phyloP scores from a whole-genome alignment of 2,329 filamentous ascomycete genomes.

The Trichophyton schoenleinii region DNA sequence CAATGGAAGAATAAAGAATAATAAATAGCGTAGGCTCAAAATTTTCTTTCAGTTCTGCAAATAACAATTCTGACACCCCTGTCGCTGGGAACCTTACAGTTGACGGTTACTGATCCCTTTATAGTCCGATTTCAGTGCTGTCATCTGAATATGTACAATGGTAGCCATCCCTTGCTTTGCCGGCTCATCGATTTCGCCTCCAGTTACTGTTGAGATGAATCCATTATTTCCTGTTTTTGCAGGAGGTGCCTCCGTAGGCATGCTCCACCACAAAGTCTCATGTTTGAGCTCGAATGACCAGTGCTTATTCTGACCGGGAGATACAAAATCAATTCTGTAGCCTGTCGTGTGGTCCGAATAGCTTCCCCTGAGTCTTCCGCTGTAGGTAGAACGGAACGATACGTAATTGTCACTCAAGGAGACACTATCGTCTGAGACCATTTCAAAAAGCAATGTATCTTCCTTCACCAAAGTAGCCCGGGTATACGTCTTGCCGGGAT shows the following conservation, averaged over 20 bases:
- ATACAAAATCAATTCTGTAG: slow-evolving; percentile 4
- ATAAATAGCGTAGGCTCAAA: no score
- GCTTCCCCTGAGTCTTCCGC: neutral
- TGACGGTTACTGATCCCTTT: slow-evolving; percentile 2
- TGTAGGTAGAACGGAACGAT: neutral
- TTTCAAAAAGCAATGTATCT: neutral
- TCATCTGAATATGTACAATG: neutral
- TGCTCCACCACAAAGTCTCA: neutral
- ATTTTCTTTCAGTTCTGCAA: neutral
- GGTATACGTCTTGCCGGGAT: neutral
- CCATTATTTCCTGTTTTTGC: slow-evolving; percentile 2
- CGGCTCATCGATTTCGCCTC: neutral
- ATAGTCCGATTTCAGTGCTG: neutral
- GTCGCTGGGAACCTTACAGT: neutral
- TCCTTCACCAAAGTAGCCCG: slow-evolving; percentile 1
- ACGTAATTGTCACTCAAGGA: slow-evolving; percentile 1
- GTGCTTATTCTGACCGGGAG: neutral
- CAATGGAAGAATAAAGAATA: no score
- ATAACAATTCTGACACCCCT: neutral
- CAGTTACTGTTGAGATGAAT: neutral
- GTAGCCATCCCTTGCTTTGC: neutral
- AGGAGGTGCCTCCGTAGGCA: neutral
- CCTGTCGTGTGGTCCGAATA: neutral
- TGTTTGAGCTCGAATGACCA: slow-evolving; percentile 5
- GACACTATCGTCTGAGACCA: neutral